A percentile compares a stretch with the other conserved stretches of the same genome.
phyloP scores from a whole-genome alignment of 2,329 filamentous ascomycete species.

The Endoconidiophora laricicola region DNA sequence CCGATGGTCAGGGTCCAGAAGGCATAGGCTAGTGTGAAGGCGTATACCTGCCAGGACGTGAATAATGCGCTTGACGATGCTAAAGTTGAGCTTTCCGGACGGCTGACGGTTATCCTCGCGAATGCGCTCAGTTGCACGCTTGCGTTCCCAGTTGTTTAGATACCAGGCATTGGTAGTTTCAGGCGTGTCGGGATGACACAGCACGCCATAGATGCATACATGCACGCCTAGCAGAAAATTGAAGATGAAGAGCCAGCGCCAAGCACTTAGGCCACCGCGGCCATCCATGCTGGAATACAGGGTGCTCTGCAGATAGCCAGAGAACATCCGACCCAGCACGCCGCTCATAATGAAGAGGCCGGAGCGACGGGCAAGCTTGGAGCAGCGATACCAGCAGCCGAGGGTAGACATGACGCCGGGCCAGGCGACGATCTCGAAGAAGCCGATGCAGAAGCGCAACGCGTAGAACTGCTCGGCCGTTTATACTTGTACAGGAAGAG shows the following conservation, averaged over 20 bases:
- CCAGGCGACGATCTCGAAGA: slow-evolving; percentile 38
- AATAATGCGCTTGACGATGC: slow-evolving; percentile 23
- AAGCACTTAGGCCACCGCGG: slow-evolving; percentile 20
- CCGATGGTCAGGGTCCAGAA: slow-evolving; percentile 25
- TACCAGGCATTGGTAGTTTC: slow-evolving; percentile 26
- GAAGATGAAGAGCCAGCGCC: slow-evolving; percentile 24
- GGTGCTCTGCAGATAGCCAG: slow-evolving; percentile 20
- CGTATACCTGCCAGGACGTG: slow-evolving; percentile 27
- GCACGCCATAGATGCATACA: slow-evolving; percentile 9
- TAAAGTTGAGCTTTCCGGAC: slow-evolving; percentile 21
- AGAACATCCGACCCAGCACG: slow-evolving; percentile 28
- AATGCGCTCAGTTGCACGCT: slow-evolving; percentile 51
- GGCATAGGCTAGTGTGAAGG: slow-evolving; percentile 24
- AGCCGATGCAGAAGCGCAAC: slow-evolving; percentile 36
- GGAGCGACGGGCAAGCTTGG: slow-evolving; percentile 39
- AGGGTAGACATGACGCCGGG: slow-evolving; percentile 38
- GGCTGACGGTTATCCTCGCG: slow-evolving; percentile 33
- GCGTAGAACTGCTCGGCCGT: slow-evolving; percentile 26
- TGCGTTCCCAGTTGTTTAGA: slow-evolving; percentile 37
- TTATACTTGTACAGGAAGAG: slow-evolving; percentile 25
- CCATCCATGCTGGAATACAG: slow-evolving; percentile 20
- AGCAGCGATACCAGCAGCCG: slow-evolving; percentile 41
- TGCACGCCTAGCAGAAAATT: slow-evolving; percentile 11
- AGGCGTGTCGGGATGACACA: slow-evolving; percentile 28
- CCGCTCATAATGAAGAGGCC: slow-evolving; percentile 41